A percentile compares a stretch with the other conserved stretches of the same genome.
phyloP scores from a whole-genome alignment of 2,329 filamentous ascomycete species.

The Myriosclerotinia duriaeana region DNA sequence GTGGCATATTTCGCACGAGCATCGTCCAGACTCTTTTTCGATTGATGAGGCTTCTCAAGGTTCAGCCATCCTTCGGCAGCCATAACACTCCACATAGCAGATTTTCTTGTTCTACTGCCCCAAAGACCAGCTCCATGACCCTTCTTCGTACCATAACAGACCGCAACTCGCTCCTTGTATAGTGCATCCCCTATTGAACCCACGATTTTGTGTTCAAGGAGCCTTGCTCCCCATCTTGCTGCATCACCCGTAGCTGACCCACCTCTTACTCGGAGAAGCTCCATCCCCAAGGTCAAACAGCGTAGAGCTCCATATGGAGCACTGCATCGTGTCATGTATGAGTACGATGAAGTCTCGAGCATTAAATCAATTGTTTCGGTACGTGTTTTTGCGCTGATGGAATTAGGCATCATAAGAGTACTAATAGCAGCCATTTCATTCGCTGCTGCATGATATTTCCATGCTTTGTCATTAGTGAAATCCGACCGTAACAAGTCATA shows the following conservation, averaged over 20 bases:
- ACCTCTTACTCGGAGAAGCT: slow-evolving; percentile 78
- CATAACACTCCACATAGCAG: slow-evolving; percentile 83
- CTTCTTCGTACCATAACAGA: slow-evolving; percentile 75
- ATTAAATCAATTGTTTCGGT: slow-evolving; percentile 81
- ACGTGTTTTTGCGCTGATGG: slow-evolving; percentile 71
- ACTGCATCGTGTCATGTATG: slow-evolving; percentile 82
- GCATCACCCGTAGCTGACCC: slow-evolving; percentile 82
- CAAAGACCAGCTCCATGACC: slow-evolving; percentile 65
- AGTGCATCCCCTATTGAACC: slow-evolving; percentile 77
- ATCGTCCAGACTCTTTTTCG: slow-evolving; percentile 73
- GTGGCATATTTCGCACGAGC: slow-evolving; percentile 58
- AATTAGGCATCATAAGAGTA: slow-evolving; percentile 73
- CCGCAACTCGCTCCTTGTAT: slow-evolving; percentile 79
- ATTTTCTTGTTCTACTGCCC: slow-evolving; percentile 76
- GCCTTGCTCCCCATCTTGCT: slow-evolving; percentile 76
- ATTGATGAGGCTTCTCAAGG: slow-evolving; percentile 73
- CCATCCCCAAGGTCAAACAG: slow-evolving; percentile 71
- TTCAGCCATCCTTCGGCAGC: slow-evolving; percentile 81
- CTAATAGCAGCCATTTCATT: slow-evolving; percentile 94
- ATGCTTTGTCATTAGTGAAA: slow-evolving; percentile 93
- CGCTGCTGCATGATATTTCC: slow-evolving; percentile 89
- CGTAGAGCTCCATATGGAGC: slow-evolving; percentile 79
- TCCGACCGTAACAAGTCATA: slow-evolving; percentile 89
- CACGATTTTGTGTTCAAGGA: slow-evolving; percentile 75
- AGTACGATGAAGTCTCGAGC: slow-evolving; percentile 88